Evolutionary conservation across 2,329 filamentous ascomycete species (phyloP), one percentile per base, ranked within the genome.

Genomic region (Emericellopsis atlantica): DNA sequence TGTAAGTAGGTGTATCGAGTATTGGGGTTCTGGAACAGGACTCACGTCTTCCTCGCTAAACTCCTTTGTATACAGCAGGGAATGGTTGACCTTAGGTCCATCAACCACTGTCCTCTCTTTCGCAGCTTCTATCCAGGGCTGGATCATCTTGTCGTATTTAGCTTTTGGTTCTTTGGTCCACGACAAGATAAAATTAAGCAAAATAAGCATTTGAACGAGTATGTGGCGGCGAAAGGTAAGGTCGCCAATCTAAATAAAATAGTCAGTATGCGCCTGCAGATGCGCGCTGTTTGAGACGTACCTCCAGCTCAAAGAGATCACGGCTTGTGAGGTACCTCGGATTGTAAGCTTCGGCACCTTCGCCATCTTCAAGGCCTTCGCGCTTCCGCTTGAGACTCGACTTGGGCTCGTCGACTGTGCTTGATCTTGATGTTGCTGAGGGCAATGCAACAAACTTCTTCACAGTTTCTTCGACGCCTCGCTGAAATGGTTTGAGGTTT

Each of bases 321-420:
- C 84, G 76, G 58, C 89, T 96, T n/a, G 92, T 99, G 15, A 99
- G 73, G 57, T 98, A 99, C 56, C 96, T 98, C 2, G 93, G 90
- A 53, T 98, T 98, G 64, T 95, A 96, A 21, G 56, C 49, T 40
- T 58, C 59, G 1, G 51, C 47, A 14, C 48, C 46, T 41, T 76
- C 73, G 7, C 76, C 74, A 40, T 76, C 70, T 23, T 64, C 62
- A 34, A 70, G 70, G 15, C 48, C 49, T 10, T 73, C 69, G 35
- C 74, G 69, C 58, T 89, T 93, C 43, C 86, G 76, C 61, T 89
- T 94, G 40, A 69, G 54, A 24, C 75, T 76, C 47, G 73, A 74
- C 46, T 77, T 79, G 37, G 68, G 65, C 40, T 87, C 84, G 34
- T 81, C 79, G 3, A 66, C 56, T 6, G 69, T 61, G 46, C 74